phyloP scores from a whole-genome alignment of 345 rosid species.

The Triadica sebifera region DNA sequence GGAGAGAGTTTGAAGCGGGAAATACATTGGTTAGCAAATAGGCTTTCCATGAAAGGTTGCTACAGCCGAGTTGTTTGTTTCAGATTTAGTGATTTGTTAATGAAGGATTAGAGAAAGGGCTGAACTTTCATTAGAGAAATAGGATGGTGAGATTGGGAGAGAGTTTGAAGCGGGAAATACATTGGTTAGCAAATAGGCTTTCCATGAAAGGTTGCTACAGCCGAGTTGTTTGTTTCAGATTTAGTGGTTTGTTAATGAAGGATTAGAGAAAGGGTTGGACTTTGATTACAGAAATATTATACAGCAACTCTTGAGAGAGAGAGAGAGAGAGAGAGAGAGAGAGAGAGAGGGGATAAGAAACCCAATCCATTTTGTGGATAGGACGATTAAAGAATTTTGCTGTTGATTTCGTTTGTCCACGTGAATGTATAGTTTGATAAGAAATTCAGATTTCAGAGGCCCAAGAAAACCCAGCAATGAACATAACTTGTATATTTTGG shows the following conservation, averaged over 20 bases:
- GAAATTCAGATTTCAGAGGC: background rate
- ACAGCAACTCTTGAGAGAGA: background rate
- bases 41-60: constrained; percentile 46
- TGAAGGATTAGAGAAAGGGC: background rate
- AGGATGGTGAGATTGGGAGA: constrained; percentile 15
- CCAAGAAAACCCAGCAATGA: too few species aligned
- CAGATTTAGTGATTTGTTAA: background rate
- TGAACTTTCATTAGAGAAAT: too few species aligned
- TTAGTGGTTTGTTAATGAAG: too few species aligned
- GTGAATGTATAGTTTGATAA: background rate
- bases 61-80: background rate
- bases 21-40: constrained; percentile 41
- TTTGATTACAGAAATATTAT: too few species aligned
- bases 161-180: constrained; percentile 45
- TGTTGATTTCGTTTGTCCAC: constrained; percentile 1
- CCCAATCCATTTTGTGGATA: constrained; percentile 30
- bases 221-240: too few species aligned
- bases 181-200: constrained; percentile 42
- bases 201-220: constrained; percentile 12
- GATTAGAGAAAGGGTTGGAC: too few species aligned
- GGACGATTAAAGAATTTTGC: background rate
- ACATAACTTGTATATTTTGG: too few species aligned
- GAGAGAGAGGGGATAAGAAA: constrained; percentile 33
- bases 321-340: background rate
- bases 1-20: constrained; percentile 41